A percentile compares a stretch with the other conserved stretches of the same genome.
These are phyloP conservation scores for Diaporthe eres DNA, from an alignment of 2,329 filamentous ascomycete species.

Conservation along the genomic window DNA sequence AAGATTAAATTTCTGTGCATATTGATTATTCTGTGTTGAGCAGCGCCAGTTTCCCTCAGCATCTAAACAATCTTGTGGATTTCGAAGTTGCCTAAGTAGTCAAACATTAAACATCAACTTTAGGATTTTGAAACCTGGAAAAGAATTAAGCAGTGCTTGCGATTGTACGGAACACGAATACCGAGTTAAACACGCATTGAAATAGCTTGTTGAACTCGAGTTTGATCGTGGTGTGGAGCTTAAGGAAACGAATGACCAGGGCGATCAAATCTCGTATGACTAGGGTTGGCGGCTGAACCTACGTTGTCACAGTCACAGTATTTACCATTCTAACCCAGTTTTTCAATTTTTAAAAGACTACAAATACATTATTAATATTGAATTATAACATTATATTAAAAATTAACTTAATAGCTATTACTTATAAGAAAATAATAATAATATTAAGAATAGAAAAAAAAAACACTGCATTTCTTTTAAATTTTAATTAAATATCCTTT, in stretches of 20 bases:
- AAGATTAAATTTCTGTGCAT: background rate
- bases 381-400: background rate
- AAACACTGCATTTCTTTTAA: background rate
- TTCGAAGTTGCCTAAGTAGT: background rate
- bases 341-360: background rate
- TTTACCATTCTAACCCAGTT: too few species aligned
- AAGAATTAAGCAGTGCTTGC: background rate
- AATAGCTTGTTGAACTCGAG: background rate
- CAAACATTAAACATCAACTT: background rate
- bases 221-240: background rate
- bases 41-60: background rate
- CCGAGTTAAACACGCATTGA: background rate
- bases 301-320: background rate
- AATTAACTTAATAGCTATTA: too few species aligned
- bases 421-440: background rate
- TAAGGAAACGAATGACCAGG: background rate
- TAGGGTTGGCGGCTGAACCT: background rate
- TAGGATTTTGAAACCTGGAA: background rate
- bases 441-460: background rate
- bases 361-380: background rate
- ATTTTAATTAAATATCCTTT: background rate
- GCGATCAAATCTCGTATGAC: background rate
- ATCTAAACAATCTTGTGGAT: background rate
- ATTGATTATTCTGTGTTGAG: background rate
- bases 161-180: background rate